Percentiles rank a stretch among this genome's conserved stretches.
Conservation (phyloP, 345 rosid genomes). For the Gossypium raimondii region DNA sequence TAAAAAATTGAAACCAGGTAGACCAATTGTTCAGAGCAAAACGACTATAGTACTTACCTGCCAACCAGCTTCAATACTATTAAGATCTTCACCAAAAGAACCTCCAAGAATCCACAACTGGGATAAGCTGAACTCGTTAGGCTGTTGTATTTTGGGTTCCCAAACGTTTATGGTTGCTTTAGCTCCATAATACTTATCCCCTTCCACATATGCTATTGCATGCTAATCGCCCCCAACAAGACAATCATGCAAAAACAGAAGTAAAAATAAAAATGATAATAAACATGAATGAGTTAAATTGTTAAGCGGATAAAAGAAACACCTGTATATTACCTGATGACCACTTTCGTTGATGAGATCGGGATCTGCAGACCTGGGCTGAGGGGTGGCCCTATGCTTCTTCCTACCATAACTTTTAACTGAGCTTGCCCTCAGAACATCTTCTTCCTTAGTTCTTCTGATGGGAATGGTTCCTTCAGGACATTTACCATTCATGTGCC, state of each 20-base stretch:
- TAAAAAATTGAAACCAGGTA: neutral
- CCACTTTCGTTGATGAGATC: constrained; percentile 79
- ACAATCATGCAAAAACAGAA: constrained; percentile 20
- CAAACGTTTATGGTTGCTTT: constrained; percentile 96
- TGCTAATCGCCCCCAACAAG: constrained; percentile 47
- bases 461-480: constrained; percentile 54
- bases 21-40: constrained; percentile 19
- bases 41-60: constrained; percentile 47
- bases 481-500: constrained; percentile 2
- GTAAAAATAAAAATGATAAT: constrained; percentile 15
- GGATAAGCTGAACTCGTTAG: constrained; percentile 95
- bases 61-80: constrained; percentile 99
- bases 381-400: constrained; percentile 68
- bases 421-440: constrained; percentile 90
- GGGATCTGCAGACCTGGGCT: constrained; percentile 89
- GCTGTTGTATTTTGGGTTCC: constrained; percentile 93
- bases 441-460: constrained; percentile 82
- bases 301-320: neutral
- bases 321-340: constrained; percentile 58
- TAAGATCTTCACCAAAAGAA: constrained; percentile 96
- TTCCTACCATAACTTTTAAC: constrained; percentile 92
- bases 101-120: constrained; percentile 98
- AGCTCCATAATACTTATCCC: constrained; percentile 86
- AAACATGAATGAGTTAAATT: neutral
- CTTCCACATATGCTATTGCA: constrained; percentile 94